Evolutionary conservation across 2,329 filamentous ascomycete genomes (phyloP), one percentile per base, ranked within the genome.

Genomic region (Calycina marina): DNA sequence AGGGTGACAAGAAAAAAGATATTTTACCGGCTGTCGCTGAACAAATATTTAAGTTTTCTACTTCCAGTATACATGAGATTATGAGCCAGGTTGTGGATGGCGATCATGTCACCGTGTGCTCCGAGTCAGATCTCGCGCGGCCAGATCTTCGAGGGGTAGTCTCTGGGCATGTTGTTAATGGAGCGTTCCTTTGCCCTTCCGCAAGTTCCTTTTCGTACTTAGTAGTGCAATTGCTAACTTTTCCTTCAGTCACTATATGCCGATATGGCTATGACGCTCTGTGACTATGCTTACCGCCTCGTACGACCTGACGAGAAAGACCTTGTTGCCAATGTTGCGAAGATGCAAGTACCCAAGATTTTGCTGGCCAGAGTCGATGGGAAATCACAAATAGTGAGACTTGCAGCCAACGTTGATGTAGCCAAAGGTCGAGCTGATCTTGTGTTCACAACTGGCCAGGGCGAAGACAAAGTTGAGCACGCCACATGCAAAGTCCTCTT

Each of bases 341-440:
- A 72, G 30, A 72, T 84, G 61, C 70, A 77, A 49, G 75, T 80
- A 1, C 65, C 65, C 31, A 80, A 82, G 62, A 72, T 77, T 18
- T 60, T 86, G 38, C 77, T 85, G 39, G 65, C 63, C 2, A 59
- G 63, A 40, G 40, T 36, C 14, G 40, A 41, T 28, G 40, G 39
- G 22, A 55, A 57, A 30, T 63, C 62, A 20, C 75, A 80, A 49
- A 63, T 77, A 32, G 55, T 81, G 17, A 65, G 69, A 44, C 60
- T 77, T 42, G 65, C 67, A 30, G 69, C 67, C 34, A 69, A 61
- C n/a, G 67, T 67, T 26, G 64, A 80, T 43, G 60, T 69, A 13
- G 61, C 65, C 34, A 54, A 60, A 25, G 67, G 67, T 32, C 54
- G 59, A 24, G 68, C 73, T 13, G 60, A 68, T 27, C 53, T 79